These are phyloP conservation scores for Yamadazyma insecticola DNA, from an alignment of 805 yeast species.

Conservation along the genomic window DNA sequence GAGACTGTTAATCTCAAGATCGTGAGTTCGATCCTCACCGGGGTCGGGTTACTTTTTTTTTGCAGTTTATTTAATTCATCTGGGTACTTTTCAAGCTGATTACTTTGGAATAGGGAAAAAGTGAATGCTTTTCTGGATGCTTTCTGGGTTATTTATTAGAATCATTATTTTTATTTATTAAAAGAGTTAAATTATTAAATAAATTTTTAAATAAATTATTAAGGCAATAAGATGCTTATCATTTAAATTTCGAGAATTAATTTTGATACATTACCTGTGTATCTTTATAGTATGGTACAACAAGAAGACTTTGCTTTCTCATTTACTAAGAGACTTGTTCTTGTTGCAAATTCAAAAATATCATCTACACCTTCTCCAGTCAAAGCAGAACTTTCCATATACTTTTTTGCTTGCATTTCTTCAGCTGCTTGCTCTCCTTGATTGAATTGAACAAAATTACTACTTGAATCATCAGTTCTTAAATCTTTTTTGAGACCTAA, in stretches of 20 bases:
- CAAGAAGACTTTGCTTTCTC: conserved; percentile 27
- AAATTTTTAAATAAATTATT: background rate
- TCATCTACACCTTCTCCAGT: conserved; percentile 96
- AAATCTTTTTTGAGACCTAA: conserved; percentile 86
- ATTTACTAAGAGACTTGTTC: conserved; percentile 60
- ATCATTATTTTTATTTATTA: background rate
- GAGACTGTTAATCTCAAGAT: conserved; percentile 9
- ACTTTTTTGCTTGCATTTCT: conserved; percentile 76
- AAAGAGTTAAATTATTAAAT: background rate
- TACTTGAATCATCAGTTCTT: conserved; percentile 40
- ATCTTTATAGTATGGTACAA: conserved; percentile 25
- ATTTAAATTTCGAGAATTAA: too few relatives aligned
- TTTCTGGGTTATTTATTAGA: too few relatives aligned
- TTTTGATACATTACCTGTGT: background rate
- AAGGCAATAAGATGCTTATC: background rate
- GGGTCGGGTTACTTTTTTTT: conserved; percentile 4
- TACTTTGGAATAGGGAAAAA: too few relatives aligned
- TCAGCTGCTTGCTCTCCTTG: conserved; percentile 70
- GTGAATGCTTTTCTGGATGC: too few relatives aligned
- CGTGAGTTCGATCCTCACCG: conserved; percentile 10
- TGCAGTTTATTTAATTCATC: too few relatives aligned
- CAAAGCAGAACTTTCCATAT: conserved; percentile 84
- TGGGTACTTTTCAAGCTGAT: too few relatives aligned
- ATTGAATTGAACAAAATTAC: conserved; percentile 46
- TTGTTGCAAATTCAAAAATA: conserved; percentile 85